Evolutionary conservation across 1,139 yeast species (phyloP), one percentile per base, ranked within the genome.

Genomic region (Yamadazyma dendronema): DNA sequence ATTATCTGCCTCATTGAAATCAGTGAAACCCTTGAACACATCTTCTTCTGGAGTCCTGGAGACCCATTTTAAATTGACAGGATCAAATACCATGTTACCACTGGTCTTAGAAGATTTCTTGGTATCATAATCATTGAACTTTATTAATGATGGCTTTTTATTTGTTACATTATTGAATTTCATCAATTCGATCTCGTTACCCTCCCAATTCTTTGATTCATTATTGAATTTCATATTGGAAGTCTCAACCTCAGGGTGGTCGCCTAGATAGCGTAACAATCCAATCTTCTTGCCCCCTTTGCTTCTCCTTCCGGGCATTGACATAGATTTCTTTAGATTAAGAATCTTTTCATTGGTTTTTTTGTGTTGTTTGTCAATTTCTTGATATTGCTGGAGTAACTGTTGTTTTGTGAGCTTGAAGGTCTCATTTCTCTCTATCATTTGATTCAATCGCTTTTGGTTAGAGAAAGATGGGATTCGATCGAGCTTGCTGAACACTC

Each of bases 31-130:
- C 25, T 44, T 46, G 49, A 81, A 78, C 4, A 81, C 77, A 41
- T 77, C 80, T 17, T 62, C 68, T 23, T 61, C 67, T 9, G 50
- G 52, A 12, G 48, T 44, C 25, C 56, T 55, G 40, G 65, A 71
- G 8, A 76, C 61, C 84, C 88, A 81, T 44, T 77, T 65, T 55
- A 81, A 59, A 38, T 74, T 73, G 17, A 69, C 72, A 3, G 77
- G 72, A 50, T 81, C 86, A 52, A 79, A 81, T 30, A 72, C 67
- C 88, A 82, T 82, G 41, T 77, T 74, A 2, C 72, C 71, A 27
- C 47, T 31, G 7, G 41, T 46, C 30, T 50, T 50, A 12, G 48
- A 51, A 2, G 39, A 41, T 13, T 44, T 47, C 33, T 34, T 36
- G 25, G 50, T 46, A 26, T 52, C 48, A 25, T 62, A 51, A 29